Percentiles rank a stretch among this genome's conserved stretches.
Evolutionary conservation across 2,329 filamentous ascomycete genomes (phyloP).

Genomic region (Colletotrichum endophyticum): DNA sequence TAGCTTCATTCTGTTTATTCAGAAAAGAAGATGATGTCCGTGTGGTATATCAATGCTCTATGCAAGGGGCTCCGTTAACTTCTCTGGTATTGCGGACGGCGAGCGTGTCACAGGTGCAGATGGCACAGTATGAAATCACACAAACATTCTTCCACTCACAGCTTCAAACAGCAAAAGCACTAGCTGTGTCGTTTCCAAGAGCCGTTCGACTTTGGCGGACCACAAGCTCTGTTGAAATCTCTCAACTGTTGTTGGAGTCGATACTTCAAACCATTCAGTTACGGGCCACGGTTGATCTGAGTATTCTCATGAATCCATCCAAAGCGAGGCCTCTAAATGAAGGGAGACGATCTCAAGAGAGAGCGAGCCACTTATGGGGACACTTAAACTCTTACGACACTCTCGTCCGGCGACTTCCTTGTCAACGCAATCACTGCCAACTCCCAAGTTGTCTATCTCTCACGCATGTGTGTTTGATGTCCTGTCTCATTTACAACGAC

Average conservation of each 20-base stretch:
- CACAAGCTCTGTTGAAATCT: neutral
- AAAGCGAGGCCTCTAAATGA: neutral
- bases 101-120: neutral
- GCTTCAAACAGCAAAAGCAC: neutral
- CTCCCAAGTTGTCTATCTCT: neutral
- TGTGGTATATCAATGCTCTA: neutral
- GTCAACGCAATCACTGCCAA: neutral
- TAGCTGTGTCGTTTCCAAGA: fast-evolving
- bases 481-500: neutral
- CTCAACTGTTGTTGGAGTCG: neutral
- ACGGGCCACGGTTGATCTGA: fast-evolving
- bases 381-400: neutral
- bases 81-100: neutral
- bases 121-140: neutral
- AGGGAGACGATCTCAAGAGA: neutral
- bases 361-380: fast-evolving
- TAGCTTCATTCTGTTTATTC: neutral
- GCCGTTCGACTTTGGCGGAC: neutral
- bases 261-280: neutral
- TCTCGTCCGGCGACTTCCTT: neutral
- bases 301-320: neutral
- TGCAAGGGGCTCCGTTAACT: neutral
- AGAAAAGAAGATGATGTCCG: neutral
- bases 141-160: neutral
- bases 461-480: neutral